Base-by-base conservation (phyloP, 108 stramenopile species). In the Nitzschia sp. region DNA sequence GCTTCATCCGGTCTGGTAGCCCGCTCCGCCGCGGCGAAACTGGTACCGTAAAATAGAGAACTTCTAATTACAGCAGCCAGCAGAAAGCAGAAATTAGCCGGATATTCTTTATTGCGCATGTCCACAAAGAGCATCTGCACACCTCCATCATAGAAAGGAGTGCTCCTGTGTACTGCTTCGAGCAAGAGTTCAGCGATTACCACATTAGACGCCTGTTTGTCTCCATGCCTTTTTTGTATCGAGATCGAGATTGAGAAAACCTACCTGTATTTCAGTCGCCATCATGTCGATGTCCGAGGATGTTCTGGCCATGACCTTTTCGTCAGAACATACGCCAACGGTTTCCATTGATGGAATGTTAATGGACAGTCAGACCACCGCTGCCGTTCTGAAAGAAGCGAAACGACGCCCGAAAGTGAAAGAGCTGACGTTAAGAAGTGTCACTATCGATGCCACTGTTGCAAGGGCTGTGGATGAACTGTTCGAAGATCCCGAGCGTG, bases 321-420 rank as follows among this genome's bases (percentile, higher is more conserved):
- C 64, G 11, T 65, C 33, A 9, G 64, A 29, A 13, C 46, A 48
- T 9, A 28, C 64, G 8, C 47, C 64, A 0, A n/a, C 48, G 0
- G 35, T 69, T 23, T 58, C 46, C 32, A 63, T 71, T 28, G 61
- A 71, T 45, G 70, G 70, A 35, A 32, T 44, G 36, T 52, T 62
- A 0, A 48, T 71, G 36, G 70, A 71, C 48, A 38, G 55, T 19
- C 35, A 35, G 16, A 33, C 59, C 21, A 62, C 58, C 19, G 46
- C 60, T 2, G 1, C 50, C n/a, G 52, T 63, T 13, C 27, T 71
- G 16, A 50, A 28, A 44, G 70, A 53, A 53, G 53, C 48, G 2
- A 46, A 53, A 19, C 13, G 41, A 8, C 45, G 34, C 28, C n/a
- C 30, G 23, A 60, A 59, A 19, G 33, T 2, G 6, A 59, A 53